phyloP scores from a whole-genome alignment of 352 stramenopile species.

The Phytophthora pisi region DNA sequence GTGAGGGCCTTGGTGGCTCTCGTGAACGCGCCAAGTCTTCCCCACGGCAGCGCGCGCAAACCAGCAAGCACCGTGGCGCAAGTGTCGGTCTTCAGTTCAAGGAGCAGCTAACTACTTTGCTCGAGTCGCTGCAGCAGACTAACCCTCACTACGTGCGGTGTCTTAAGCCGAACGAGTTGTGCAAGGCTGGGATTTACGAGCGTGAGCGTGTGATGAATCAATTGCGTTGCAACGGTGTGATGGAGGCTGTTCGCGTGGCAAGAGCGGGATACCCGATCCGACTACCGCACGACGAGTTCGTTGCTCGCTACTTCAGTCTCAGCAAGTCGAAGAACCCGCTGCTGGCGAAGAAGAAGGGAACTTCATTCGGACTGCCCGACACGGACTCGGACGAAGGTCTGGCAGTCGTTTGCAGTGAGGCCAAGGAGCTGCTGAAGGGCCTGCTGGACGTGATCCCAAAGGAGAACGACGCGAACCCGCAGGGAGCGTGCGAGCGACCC shows the following conservation, averaged over 20 bases:
- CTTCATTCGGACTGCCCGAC: constrained; percentile 55
- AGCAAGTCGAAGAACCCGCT: constrained; percentile 58
- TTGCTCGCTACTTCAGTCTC: constrained; percentile 78
- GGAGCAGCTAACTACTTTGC: constrained; percentile 73
- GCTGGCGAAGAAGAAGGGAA: constrained; percentile 35
- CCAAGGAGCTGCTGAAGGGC: constrained; percentile 80
- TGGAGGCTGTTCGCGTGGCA: constrained; percentile 87
- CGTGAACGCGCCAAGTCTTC: constrained; percentile 55
- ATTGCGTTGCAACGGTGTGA: constrained; percentile 86
- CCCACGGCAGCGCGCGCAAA: constrained; percentile 57
- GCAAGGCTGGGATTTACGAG: constrained; percentile 61
- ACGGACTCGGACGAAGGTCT: constrained; percentile 48
- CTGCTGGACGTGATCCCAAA: constrained; percentile 92
- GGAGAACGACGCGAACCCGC: constrained; percentile 80
- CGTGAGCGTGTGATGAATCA: constrained; percentile 80
- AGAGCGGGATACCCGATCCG: constrained; percentile 85
- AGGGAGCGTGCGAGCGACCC: constrained; percentile 71
- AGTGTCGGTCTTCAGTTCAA: constrained; percentile 91
- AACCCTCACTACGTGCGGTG: constrained; percentile 91
- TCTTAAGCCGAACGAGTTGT: constrained; percentile 89
- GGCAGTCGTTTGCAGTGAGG: constrained; percentile 51
- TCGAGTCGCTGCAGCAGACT: constrained; percentile 75
- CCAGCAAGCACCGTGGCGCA: constrained; percentile 70
- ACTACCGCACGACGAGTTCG: constrained; percentile 75
- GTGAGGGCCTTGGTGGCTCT: constrained; percentile 59